These are phyloP conservation scores for Mycena maculata DNA, from an alignment of 768 basidiomycete species.

Conservation along the genomic window DNA sequence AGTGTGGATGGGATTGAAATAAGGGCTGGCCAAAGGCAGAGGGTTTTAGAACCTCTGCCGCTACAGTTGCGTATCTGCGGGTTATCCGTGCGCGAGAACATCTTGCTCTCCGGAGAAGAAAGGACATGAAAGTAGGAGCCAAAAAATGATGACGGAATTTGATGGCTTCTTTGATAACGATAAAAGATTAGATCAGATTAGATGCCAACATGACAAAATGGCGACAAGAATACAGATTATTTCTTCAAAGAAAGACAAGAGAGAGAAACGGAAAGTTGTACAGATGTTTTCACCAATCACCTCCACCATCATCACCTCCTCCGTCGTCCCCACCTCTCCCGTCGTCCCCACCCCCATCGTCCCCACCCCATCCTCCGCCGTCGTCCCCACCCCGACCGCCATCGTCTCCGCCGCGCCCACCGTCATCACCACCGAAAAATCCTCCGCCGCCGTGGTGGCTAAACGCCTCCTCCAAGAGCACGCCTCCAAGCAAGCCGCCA, in stretches of 20 bases:
- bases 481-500: slow-evolving; percentile 75
- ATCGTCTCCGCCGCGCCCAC: slow-evolving; percentile 36
- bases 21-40: slow-evolving; percentile 85
- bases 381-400: slow-evolving; percentile 35
- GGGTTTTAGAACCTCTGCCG: slow-evolving; percentile 63
- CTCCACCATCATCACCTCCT: slow-evolving; percentile 20
- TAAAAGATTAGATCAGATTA: background rate
- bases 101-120: slow-evolving; percentile 8
- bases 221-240: background rate
- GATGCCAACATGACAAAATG: background rate
- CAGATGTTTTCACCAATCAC: slow-evolving; percentile 9
- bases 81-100: background rate
- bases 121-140: slow-evolving; percentile 7
- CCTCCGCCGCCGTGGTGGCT: slow-evolving; percentile 43
- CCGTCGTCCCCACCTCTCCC: slow-evolving; percentile 14
- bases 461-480: slow-evolving; percentile 62
- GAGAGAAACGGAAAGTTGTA: too few relatives aligned
- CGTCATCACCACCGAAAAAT: slow-evolving; percentile 39
- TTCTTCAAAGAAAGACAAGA: background rate
- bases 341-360: slow-evolving; percentile 15
- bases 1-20: slow-evolving; percentile 83
- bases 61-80: slow-evolving; percentile 31
- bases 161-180: background rate
- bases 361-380: slow-evolving; percentile 33
- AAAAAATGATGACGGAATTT: background rate